Conservation (phyloP, 169 alveolate species). For the Blepharisma undulans region DNA sequence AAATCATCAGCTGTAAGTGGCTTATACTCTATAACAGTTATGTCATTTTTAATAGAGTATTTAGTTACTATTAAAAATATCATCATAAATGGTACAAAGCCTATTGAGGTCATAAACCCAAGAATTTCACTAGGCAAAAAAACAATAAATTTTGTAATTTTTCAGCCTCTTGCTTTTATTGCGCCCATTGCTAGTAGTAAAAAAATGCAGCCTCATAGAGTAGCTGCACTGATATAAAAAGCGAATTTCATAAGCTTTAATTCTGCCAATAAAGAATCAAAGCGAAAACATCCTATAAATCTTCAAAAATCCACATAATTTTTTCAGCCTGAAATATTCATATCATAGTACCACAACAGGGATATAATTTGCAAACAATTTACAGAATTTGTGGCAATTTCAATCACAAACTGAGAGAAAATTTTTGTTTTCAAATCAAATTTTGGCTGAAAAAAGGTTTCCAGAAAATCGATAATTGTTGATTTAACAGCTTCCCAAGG, state of each 20-base stretch:
- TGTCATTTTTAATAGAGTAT: background rate
- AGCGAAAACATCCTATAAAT: background rate
- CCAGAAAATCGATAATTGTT: background rate
- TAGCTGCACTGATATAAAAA: background rate
- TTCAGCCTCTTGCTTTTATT: background rate
- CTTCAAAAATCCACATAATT: background rate
- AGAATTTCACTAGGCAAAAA: background rate
- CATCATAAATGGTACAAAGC: background rate
- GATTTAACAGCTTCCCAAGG: background rate
- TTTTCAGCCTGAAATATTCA: background rate
- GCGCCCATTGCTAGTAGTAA: background rate
- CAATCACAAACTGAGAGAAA: background rate
- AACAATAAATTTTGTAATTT: background rate
- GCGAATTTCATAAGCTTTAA: background rate
- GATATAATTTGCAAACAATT: background rate
- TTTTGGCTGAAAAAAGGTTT: background rate
- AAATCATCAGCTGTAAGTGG: background rate
- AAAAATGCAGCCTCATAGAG: background rate
- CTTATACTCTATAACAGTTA: background rate
- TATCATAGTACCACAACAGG: background rate
- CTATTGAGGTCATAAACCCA: background rate
- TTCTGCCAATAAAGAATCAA: background rate
- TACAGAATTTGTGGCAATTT: background rate
- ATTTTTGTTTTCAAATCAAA: background rate
- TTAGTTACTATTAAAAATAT: background rate